phyloP scores from a whole-genome alignment of 305 asterid species.

The Salvia sclarea region DNA sequence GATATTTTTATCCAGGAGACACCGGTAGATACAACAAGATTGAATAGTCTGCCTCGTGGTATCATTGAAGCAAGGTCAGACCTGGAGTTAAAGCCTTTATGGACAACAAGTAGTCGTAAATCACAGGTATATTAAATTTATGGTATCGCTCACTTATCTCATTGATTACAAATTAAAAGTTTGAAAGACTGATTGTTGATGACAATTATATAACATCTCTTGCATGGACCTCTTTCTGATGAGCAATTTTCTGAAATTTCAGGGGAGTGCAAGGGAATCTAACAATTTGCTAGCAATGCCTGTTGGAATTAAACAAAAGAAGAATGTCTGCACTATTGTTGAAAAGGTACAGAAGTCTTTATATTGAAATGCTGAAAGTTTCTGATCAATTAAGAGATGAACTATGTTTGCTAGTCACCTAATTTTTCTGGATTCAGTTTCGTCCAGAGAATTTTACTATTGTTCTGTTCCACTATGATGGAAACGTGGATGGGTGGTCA shows the following conservation, averaged over 20 bases:
- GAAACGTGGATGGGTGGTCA: slow-evolving; percentile 84
- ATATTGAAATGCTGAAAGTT: slow-evolving; percentile 18
- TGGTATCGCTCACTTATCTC: slow-evolving; percentile 3
- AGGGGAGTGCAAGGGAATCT: slow-evolving; percentile 46
- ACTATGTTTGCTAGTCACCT: slow-evolving; percentile 31
- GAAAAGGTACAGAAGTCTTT: slow-evolving; percentile 56
- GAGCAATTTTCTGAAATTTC: slow-evolving; percentile 36
- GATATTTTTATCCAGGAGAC: slow-evolving; percentile 50
- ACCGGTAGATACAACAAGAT: slow-evolving; percentile 39
- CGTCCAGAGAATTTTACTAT: slow-evolving; percentile 89
- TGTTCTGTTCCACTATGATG: slow-evolving; percentile 91
- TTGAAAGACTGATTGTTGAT: background rate
- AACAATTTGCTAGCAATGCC: slow-evolving; percentile 84
- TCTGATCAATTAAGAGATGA: slow-evolving; percentile 23
- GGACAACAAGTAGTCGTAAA: slow-evolving; percentile 67
- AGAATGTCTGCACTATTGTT: slow-evolving; percentile 66
- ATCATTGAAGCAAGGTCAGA: slow-evolving; percentile 76
- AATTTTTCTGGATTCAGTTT: slow-evolving; percentile 63
- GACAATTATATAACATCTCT: background rate
- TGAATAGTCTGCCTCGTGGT: slow-evolving; percentile 76
- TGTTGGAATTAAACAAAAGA: slow-evolving; percentile 91
- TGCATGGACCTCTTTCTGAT: background rate
- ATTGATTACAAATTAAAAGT: background rate
- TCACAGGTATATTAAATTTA: slow-evolving; percentile 58
- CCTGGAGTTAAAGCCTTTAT: slow-evolving; percentile 88